A percentile compares a stretch with the other conserved stretches of the same genome.
phyloP scores from a whole-genome alignment of 495 filamentous ascomycete genomes.

The Bacidia rubella region DNA sequence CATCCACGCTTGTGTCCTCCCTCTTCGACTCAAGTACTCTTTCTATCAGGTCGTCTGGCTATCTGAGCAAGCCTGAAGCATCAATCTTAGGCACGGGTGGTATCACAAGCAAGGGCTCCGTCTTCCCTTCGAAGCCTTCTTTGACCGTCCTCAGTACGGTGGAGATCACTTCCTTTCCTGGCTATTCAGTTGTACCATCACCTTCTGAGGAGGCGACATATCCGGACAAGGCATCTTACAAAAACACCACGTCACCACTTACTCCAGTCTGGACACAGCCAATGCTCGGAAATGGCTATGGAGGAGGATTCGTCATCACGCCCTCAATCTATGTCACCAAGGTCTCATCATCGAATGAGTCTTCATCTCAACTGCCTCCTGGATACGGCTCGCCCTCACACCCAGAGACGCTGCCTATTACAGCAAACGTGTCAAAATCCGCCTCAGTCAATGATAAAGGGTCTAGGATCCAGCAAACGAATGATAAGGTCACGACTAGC shows the following conservation, averaged over 20 bases:
- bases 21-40: neutral
- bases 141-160: neutral
- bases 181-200: slow-evolving; percentile 10
- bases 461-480: neutral
- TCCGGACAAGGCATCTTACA: slow-evolving; percentile 1
- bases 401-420: neutral
- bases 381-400: slow-evolving; percentile 15
- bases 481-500: neutral
- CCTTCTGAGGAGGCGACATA: slow-evolving; percentile 1
- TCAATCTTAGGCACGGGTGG: neutral
- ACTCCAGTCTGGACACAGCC: slow-evolving; percentile 16
- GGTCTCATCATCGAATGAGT: slow-evolving; percentile 4
- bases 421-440: neutral
- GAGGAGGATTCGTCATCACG: slow-evolving; percentile 17
- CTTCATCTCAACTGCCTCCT: slow-evolving; percentile 13
- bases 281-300: slow-evolving; percentile 20
- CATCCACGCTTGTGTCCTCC: neutral
- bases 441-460: neutral
- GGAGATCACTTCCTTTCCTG: slow-evolving; percentile 5
- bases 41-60: neutral
- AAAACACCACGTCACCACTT: slow-evolving; percentile 10
- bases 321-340: slow-evolving; percentile 16
- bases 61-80: slow-evolving; percentile 2
- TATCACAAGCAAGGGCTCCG: neutral
- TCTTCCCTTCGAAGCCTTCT: neutral